These are phyloP conservation scores for Globisporangium canariense DNA, from an alignment of 352 stramenopile genomes.

Conservation along the genomic window DNA sequence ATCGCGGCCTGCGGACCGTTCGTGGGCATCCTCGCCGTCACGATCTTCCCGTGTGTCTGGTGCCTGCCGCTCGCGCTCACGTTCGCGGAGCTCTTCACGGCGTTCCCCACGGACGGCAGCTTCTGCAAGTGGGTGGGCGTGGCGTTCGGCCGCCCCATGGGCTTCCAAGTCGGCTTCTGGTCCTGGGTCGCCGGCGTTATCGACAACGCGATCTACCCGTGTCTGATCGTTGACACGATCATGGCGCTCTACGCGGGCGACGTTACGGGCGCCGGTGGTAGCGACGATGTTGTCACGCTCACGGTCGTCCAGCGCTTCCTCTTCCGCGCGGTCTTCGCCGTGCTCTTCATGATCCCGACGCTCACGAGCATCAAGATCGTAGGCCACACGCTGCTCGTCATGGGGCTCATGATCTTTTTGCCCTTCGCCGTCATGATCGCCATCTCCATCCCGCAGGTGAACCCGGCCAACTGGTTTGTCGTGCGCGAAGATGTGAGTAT, in stretches of 20 bases:
- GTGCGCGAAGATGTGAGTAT: constrained; percentile 48
- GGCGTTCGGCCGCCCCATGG: constrained; percentile 78
- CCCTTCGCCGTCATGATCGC: constrained; percentile 58
- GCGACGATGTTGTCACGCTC: constrained; percentile 6
- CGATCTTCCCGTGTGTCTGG: constrained; percentile 71
- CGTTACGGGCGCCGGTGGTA: constrained; percentile 18
- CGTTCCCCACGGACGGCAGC: constrained; percentile 75
- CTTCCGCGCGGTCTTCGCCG: constrained; percentile 45
- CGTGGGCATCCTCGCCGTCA: constrained; percentile 56
- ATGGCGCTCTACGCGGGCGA: constrained; percentile 30
- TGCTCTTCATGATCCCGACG: constrained; percentile 72
- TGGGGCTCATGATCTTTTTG: constrained; percentile 67
- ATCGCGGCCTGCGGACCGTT: constrained; percentile 60
- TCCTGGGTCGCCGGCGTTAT: constrained; percentile 80
- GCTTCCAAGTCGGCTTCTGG: constrained; percentile 85
- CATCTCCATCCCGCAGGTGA: constrained; percentile 51
- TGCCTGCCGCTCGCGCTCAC: constrained; percentile 65
- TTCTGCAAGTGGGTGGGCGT: constrained; percentile 82
- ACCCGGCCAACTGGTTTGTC: constrained; percentile 65
- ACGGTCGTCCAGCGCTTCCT: constrained; percentile 34
- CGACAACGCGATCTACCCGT: constrained; percentile 85
- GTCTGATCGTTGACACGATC: constrained; percentile 76
- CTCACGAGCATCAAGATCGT: constrained; percentile 70
- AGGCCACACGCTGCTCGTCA: constrained; percentile 53
- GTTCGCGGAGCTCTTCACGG: constrained; percentile 76